Conservation (phyloP, 2,329 filamentous ascomycete species). For the Cladosporium sp. region DNA sequence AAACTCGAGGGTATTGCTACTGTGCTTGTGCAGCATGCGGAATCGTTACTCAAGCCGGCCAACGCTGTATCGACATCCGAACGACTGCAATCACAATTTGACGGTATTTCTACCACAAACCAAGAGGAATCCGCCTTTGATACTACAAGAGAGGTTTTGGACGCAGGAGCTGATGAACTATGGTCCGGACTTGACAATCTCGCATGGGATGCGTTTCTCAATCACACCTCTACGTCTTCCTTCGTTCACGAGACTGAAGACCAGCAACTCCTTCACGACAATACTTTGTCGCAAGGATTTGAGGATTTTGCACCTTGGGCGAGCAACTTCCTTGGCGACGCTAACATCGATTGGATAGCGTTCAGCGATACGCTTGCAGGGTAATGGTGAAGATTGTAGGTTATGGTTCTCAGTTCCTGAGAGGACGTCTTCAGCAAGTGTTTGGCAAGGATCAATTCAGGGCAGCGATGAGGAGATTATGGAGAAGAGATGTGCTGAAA, state of each 20-base stretch:
- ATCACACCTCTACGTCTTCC: background rate
- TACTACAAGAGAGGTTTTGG: background rate
- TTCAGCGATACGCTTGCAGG: background rate
- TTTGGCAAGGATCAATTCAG: too few relatives aligned
- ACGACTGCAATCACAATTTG: too few relatives aligned
- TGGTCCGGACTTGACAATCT: background rate
- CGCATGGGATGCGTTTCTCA: conserved; percentile 8
- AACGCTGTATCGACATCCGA: background rate
- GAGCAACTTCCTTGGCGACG: conserved; percentile 4
- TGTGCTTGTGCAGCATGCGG: conserved; percentile 15
- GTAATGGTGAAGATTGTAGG: too few relatives aligned
- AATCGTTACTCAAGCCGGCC: conserved; percentile 8
- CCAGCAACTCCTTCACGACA: background rate
- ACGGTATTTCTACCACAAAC: too few relatives aligned
- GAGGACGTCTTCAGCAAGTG: too few relatives aligned
- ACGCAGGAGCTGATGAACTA: background rate
- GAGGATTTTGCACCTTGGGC: background rate
- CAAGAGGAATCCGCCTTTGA: too few relatives aligned
- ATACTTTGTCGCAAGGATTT: background rate
- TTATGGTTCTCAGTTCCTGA: background rate
- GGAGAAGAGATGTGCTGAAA: too few relatives aligned
- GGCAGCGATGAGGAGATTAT: too few relatives aligned
- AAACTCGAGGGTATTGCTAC: conserved; percentile 16
- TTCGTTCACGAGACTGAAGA: background rate
- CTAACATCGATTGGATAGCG: conserved; percentile 10